Base-by-base conservation (phyloP, 768 basidiomycete species). In the Guyanaporus albipodus region DNA sequence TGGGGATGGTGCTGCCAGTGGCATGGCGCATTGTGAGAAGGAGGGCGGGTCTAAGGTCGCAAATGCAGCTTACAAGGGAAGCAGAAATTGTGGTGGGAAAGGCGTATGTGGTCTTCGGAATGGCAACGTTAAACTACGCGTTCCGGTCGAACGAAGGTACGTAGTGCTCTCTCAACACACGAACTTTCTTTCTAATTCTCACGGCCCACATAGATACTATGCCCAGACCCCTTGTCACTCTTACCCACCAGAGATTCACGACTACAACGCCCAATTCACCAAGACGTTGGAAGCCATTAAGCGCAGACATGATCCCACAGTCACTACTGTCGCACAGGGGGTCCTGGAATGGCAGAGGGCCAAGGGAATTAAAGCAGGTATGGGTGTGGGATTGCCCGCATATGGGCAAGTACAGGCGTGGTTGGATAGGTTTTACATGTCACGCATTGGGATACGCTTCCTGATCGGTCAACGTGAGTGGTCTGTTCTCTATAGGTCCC, bases 371-470 rank as follows among this genome's bases (percentile, higher is more conserved):
- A 62, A 50, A 27, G 26, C 57, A 4, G 62, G 62, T 8, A 62
- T 53, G 52, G 62, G 62, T 12, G 38, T 62, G 18, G 61, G 59
- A 0, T 18, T 58, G 31, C 36, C 49, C 21, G 50, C 45, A 5
- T 54, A 84, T n/a, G 77, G 74, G 28, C 75, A 82, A 58, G 87
- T 99, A 41, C 94, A 97, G 64, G 82, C 84, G n/a, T 98, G 93
- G 90, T 70, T 99, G 51, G 95, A 98, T 66, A 77, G 96, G 27
- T 99, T 98, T 69, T 97, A 99, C 66, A 83, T 99, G 81, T 86
- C 82, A 22, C 83, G 96, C 21, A 94, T 93, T 40, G 91, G 91
- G 2, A 96, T 99, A 52, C 87, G 95, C 2, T 97, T 97, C 60
- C 69, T 99, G 50, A 96, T 98, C 43, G 95, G 93, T 19, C 93